phyloP scores from a whole-genome alignment of 1,139 yeast genomes.

The Saccharomyces uvarum region DNA sequence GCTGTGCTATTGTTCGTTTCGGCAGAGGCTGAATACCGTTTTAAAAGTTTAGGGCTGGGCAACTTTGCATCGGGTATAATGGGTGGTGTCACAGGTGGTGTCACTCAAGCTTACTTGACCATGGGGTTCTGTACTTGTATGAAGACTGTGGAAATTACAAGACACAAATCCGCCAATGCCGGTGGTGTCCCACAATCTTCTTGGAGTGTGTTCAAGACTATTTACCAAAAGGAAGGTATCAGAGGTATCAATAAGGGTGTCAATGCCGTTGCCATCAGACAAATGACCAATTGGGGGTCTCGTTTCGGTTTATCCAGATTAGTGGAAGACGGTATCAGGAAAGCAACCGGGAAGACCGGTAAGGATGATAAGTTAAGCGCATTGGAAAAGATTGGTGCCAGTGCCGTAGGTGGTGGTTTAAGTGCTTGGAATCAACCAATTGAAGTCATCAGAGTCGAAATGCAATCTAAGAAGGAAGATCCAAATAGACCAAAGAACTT shows the following conservation, averaged over 20 bases:
- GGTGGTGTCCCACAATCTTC: slow-evolving; percentile 72
- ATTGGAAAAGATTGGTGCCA: slow-evolving; percentile 74
- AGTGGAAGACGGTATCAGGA: slow-evolving; percentile 79
- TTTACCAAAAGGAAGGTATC: slow-evolving; percentile 77
- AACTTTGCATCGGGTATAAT: slow-evolving; percentile 82
- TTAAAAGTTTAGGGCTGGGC: slow-evolving; percentile 55
- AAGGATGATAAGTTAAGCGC: slow-evolving; percentile 58
- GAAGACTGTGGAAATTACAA: slow-evolving; percentile 95
- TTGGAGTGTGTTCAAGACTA: slow-evolving; percentile 78
- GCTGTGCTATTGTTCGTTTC: slow-evolving; percentile 93
- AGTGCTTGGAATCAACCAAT: slow-evolving; percentile 99
- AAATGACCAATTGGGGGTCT: slow-evolving; percentile 98
- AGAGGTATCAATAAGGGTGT: slow-evolving; percentile 96
- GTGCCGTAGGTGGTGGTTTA: slow-evolving; percentile 92
- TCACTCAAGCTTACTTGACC: slow-evolving; percentile 84
- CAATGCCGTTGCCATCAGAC: slow-evolving; percentile 98
- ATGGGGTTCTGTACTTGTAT: slow-evolving; percentile 98
- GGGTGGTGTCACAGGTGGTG: slow-evolving; percentile 93
- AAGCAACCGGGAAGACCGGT: slow-evolving; percentile 50
- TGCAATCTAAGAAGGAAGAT: slow-evolving; percentile 89
- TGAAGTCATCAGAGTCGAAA: slow-evolving; percentile 93
- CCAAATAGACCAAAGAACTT: slow-evolving; percentile 93
- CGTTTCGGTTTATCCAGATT: slow-evolving; percentile 87
- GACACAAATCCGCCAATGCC: slow-evolving; percentile 65
- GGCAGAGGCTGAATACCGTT: slow-evolving; percentile 81